Conservation (phyloP, 768 basidiomycete species). For the Rhodotorula taiwanensis region DNA sequence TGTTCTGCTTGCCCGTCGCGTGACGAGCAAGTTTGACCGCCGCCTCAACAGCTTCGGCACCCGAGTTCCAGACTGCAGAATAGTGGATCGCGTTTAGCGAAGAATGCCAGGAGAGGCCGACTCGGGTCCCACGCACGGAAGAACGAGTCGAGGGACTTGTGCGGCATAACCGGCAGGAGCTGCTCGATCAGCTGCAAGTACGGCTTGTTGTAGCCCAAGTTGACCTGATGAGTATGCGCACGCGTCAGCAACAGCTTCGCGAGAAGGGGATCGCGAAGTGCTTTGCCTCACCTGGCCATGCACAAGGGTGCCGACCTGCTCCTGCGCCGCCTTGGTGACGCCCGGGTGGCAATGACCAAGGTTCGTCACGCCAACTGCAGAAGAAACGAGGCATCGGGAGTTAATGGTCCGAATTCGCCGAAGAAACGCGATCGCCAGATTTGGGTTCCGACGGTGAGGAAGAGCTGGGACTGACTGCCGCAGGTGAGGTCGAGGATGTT, state of each 20-base stretch:
- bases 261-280: not conserved
- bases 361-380: conserved; percentile 65
- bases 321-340: conserved; percentile 78
- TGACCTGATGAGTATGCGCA: conserved; percentile 54
- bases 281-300: conserved; percentile 60
- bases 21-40: conserved; percentile 77
- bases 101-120: not conserved
- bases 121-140: conserved; percentile 41
- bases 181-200: conserved; percentile 80
- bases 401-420: too few species aligned
- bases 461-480: conserved; percentile 50
- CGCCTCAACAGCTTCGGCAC: conserved; percentile 85
- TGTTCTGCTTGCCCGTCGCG: conserved; percentile 72
- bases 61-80: conserved; percentile 57
- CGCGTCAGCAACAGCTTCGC: not conserved
- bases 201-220: conserved; percentile 78
- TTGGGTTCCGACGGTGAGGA: not conserved
- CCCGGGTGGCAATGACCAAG: conserved; percentile 82
- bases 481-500: conserved; percentile 75
- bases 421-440: too few species aligned
- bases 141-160: conserved; percentile 85
- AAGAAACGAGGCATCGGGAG: not conserved
- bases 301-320: conserved; percentile 67
- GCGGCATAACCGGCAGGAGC: conserved; percentile 80
- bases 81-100: too few species aligned